A percentile compares a stretch with the other conserved stretches of the same genome.
Evolutionary conservation across 1,284 basidiomycete species (phyloP).

Genomic region (Rugiboletus extremiorientalis): DNA sequence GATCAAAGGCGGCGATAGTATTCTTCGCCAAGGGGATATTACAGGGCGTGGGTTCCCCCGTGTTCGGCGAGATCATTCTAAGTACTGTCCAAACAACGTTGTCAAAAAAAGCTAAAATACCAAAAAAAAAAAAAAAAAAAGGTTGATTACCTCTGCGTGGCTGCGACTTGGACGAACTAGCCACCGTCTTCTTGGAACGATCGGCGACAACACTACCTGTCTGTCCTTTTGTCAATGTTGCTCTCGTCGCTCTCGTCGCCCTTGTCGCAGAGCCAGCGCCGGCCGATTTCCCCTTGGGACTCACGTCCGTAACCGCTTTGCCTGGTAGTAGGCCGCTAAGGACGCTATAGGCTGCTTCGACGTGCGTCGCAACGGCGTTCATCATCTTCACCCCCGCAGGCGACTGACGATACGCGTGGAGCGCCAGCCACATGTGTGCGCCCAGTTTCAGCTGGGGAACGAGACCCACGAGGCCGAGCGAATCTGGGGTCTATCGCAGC

Average conservation of each 20-base stretch:
- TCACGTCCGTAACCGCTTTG: slow-evolving; percentile 5
- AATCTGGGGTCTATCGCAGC: slow-evolving; percentile 37
- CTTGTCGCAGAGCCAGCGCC: slow-evolving; percentile 3
- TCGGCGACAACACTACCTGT: slow-evolving; percentile 12
- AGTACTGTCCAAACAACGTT: slow-evolving; percentile 27
- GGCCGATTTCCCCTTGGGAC: slow-evolving; percentile 22
- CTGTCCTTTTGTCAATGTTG: slow-evolving; percentile 33
- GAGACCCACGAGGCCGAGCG: slow-evolving; percentile 43
- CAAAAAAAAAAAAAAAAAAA: background rate
- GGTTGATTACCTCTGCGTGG: slow-evolving; percentile 41
- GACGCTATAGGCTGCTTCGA: slow-evolving; percentile 50
- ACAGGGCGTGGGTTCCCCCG: slow-evolving; percentile 15
- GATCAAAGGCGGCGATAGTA: slow-evolving; percentile 40
- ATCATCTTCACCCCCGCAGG: slow-evolving; percentile 38
- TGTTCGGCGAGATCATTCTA: slow-evolving; percentile 39
- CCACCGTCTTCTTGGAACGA: slow-evolving; percentile 10
- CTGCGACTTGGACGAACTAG: slow-evolving; percentile 42
- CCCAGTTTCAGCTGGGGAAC: slow-evolving; percentile 49
- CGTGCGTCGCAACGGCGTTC: slow-evolving; percentile 43
- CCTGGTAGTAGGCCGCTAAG: slow-evolving; percentile 40
- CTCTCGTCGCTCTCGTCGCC: background rate
- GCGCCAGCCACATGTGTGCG: slow-evolving; percentile 60
- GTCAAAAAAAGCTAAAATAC: too few relatives aligned
- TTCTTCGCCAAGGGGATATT: slow-evolving; percentile 14
- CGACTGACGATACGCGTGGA: slow-evolving; percentile 57